A percentile compares a stretch with the other conserved stretches of the same genome.
These are phyloP conservation scores for Trifolium dubium DNA, from an alignment of 306 rosid genomes.

Conservation along the genomic window DNA sequence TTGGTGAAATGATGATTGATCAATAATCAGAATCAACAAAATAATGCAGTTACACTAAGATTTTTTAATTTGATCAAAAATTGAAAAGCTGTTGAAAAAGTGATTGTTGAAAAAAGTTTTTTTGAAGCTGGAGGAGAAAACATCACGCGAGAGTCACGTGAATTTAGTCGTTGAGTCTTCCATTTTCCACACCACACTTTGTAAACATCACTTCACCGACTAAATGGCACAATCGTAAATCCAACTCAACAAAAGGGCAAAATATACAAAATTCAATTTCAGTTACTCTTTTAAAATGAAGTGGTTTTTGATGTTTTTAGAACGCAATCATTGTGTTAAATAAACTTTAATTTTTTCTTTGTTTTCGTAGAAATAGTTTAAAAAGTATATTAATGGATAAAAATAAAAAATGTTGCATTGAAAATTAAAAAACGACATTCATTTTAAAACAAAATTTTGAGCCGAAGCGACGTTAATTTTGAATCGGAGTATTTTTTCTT, in stretches of 20 bases:
- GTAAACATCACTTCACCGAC: conserved; percentile 33
- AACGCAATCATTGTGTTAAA: too few relatives aligned
- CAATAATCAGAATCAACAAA: not conserved
- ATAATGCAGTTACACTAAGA: not conserved
- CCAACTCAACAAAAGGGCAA: conserved; percentile 18
- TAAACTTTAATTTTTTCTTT: too few relatives aligned
- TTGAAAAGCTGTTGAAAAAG: not conserved
- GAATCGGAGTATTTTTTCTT: too few relatives aligned
- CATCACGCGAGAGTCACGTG: conserved; percentile 42
- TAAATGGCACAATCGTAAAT: conserved; percentile 37
- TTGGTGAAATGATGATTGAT: not conserved
- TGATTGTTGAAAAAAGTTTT: too few relatives aligned
- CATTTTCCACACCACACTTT: conserved; percentile 12
- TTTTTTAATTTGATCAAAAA: too few relatives aligned
- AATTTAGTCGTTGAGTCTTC: not conserved
- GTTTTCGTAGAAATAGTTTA: too few relatives aligned
- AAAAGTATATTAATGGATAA: too few relatives aligned
- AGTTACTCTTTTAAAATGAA: not conserved
- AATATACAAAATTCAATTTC: conserved; percentile 25
- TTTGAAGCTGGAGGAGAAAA: not conserved
- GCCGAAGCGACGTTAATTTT: too few relatives aligned
- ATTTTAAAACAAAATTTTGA: too few relatives aligned
- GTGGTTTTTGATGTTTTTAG: too few relatives aligned
- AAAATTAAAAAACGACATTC: too few relatives aligned
- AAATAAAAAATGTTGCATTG: too few relatives aligned